Evolutionary conservation across 2,329 filamentous ascomycete genomes (phyloP), one percentile per base, ranked within the genome.

Genomic region (Penicillium sp.): DNA sequence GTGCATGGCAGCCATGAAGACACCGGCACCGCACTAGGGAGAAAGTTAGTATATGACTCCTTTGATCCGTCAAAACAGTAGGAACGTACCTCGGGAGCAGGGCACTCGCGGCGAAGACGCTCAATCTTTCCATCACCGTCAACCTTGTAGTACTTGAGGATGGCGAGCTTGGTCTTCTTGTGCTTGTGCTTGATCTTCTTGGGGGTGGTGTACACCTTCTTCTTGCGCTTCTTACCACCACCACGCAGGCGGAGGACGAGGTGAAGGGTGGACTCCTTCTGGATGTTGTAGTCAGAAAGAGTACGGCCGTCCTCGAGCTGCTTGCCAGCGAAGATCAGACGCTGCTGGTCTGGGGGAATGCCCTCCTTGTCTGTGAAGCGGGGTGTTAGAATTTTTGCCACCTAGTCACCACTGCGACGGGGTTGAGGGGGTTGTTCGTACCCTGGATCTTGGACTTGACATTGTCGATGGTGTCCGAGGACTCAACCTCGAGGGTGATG

Each of bases 171-270:
- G 88, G 90, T 96, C 93, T 99, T 99, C 92, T 98, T 99, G 86
- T 92, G 90, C 93, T 99, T 99, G 90, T 99, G 95, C 95, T 99
- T 99, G 90, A 99, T 99, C 92, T 99, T 99, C 93, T 99, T 99
- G 81, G 95, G 95, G 76, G 95, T 99, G 80, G 91, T 98, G 90
- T 99, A 99, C 73, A 99, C 95, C 93, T 99, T 99, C 92, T 96
- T 96, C 91, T 99, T 99, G 83, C 96, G 89, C 91, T 98, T 97
- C 92, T 99, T 99, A 79, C 82, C 93, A 82, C 93, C 95, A 86
- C 95, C 95, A 87, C 93, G 95, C 63, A 99, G 92, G 79, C 95
- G 91, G 73, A 99, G 89, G 74, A 99, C 95, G 73, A 98, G 85
- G 84, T 99, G 95, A 70, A 99, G 92, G 74, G 95, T 99, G 71